A percentile compares a stretch with the other conserved stretches of the same genome.
Conservation (phyloP, 331 rosid genomes). For the Erythrophleum ivorense region DNA sequence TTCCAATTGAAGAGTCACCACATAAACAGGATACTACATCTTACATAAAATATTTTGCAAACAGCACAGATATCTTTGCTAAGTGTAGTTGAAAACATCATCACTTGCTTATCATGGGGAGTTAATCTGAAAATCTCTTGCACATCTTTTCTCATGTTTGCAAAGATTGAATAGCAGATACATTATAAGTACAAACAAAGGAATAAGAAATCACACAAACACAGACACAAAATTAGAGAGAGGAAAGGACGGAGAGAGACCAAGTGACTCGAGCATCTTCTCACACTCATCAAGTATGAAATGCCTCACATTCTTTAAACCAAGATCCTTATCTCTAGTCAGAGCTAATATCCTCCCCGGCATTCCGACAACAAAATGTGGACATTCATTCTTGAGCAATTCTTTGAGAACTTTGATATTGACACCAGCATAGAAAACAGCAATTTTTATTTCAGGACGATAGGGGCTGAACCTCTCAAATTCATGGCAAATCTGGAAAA, state of each 20-base stretch:
- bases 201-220: background rate
- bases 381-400: slow-evolving; percentile 87
- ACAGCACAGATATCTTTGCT: slow-evolving; percentile 89
- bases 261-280: slow-evolving; percentile 96
- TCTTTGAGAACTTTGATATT: slow-evolving; percentile 84
- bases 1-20: slow-evolving; percentile 10
- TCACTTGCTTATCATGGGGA: slow-evolving; percentile 96
- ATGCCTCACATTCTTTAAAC: slow-evolving; percentile 91
- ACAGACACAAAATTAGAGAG: background rate
- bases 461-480: slow-evolving; percentile 94
- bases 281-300: slow-evolving; percentile 94
- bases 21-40: slow-evolving; percentile 63
- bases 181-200: background rate
- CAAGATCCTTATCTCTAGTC: slow-evolving; percentile 86
- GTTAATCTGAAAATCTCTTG: slow-evolving; percentile 94
- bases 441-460: slow-evolving; percentile 83
- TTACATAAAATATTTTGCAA: slow-evolving; percentile 83
- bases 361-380: slow-evolving; percentile 95
- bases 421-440: slow-evolving; percentile 97
- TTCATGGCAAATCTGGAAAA: slow-evolving; percentile 83
- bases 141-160: slow-evolving; percentile 96
- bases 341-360: slow-evolving; percentile 92
- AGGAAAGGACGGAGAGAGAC: slow-evolving; percentile 43
- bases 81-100: slow-evolving; percentile 99
- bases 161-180: slow-evolving; percentile 18